Percentiles rank a stretch among this genome's conserved stretches.
Evolutionary conservation across 495 filamentous ascomycete species (phyloP).

Genomic region (Sordaria brevicollis): DNA sequence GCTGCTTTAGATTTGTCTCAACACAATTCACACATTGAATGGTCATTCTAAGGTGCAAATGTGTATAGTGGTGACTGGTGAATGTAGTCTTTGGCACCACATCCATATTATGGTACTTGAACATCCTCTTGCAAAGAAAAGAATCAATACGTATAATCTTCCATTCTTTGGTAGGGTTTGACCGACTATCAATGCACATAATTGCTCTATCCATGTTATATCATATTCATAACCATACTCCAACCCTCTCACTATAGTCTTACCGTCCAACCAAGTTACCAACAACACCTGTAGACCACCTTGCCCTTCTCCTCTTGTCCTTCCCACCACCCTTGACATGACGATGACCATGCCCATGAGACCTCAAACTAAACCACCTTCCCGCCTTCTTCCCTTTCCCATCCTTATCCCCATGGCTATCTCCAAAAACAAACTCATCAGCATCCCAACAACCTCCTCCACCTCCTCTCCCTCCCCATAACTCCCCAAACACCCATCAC

Average conservation of each 20-base stretch:
- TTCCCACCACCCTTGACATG: background rate
- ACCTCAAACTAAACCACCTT: background rate
- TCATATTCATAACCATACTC: too few relatives aligned
- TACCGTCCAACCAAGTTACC: background rate
- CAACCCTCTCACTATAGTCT: too few relatives aligned
- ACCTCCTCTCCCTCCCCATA: background rate
- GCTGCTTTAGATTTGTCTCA: too few relatives aligned
- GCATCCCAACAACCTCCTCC: background rate
- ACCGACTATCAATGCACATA: too few relatives aligned
- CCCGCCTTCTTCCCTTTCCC: background rate
- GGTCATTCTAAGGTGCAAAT: too few relatives aligned
- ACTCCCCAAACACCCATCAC: constrained; percentile 4
- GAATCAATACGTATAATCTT: too few relatives aligned
- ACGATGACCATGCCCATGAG: background rate
- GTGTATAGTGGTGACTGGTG: too few relatives aligned
- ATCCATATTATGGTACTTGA: too few relatives aligned
- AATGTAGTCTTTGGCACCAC: too few relatives aligned
- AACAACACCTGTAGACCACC: background rate
- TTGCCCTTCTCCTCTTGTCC: background rate
- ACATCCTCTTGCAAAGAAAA: too few relatives aligned
- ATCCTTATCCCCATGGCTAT: background rate
- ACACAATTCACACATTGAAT: too few relatives aligned
- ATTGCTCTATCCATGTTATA: background rate
- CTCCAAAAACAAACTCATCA: background rate
- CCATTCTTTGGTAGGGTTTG: too few relatives aligned